These are phyloP conservation scores for Xerocomellus amylosporus DNA, from an alignment of 768 basidiomycete species.

Conservation along the genomic window DNA sequence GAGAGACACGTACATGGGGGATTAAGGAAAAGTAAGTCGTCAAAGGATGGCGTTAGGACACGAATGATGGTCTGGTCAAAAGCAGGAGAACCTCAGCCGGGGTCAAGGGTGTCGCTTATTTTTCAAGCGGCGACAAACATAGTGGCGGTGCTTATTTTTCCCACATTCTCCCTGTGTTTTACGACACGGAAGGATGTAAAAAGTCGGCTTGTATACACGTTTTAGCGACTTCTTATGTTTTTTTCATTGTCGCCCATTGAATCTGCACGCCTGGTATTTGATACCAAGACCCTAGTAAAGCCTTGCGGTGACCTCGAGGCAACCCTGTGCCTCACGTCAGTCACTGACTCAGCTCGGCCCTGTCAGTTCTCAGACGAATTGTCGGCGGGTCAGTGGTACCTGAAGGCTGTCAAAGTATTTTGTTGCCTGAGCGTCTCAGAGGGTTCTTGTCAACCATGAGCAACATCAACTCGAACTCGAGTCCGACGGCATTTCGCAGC, in stretches of 20 bases:
- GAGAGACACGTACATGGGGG: conserved; percentile 32
- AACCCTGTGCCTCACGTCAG: neutral
- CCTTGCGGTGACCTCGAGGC: conserved; percentile 9
- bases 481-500: neutral
- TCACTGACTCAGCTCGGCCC: neutral
- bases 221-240: neutral
- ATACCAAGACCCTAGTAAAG: neutral
- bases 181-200: conserved; percentile 11
- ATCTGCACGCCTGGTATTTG: neutral
- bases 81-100: conserved; percentile 31
- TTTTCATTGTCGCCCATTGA: neutral
- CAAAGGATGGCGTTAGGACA: conserved; percentile 35
- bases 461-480: neutral
- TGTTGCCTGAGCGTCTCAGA: neutral
- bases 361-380: neutral
- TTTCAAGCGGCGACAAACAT: conserved; percentile 35
- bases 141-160: conserved; percentile 28
- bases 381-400: no score
- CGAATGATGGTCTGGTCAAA: conserved; percentile 35
- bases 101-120: conserved; percentile 40
- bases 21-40: conserved; percentile 22
- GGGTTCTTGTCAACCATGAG: conserved; percentile 4
- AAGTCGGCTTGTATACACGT: neutral
- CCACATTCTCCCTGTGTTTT: conserved; percentile 8
- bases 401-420: neutral